A percentile compares a stretch with the other conserved stretches of the same genome.
These are phyloP conservation scores for Benincasa hispida DNA, from an alignment of 306 rosid genomes.

Conservation along the genomic window DNA sequence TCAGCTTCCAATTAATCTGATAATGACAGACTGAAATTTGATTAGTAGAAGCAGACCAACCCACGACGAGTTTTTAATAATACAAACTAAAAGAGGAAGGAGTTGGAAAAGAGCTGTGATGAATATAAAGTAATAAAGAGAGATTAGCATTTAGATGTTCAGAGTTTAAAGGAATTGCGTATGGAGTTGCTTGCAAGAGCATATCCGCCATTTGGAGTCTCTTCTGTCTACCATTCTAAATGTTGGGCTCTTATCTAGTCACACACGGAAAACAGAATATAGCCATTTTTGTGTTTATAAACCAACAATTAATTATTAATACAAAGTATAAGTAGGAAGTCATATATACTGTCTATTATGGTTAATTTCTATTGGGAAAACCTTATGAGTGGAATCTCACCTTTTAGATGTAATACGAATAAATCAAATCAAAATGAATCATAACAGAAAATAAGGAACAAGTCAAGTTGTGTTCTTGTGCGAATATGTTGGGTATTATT, in stretches of 20 bases:
- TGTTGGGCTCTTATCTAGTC: not conserved
- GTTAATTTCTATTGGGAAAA: not conserved
- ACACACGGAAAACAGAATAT: not conserved
- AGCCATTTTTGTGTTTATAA: not conserved
- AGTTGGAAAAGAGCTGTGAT: not conserved
- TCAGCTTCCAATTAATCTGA: not conserved
- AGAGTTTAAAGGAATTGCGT: not conserved
- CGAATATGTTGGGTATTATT: not conserved
- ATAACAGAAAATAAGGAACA: not conserved
- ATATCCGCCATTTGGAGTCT: not conserved
- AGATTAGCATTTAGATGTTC: not conserved
- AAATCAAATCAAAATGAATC: not conserved
- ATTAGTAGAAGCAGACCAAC: constrained; percentile 1
- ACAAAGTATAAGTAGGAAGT: not conserved
- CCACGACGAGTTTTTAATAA: not conserved
- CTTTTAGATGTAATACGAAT: not conserved
- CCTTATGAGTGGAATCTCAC: not conserved
- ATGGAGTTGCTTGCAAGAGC: not conserved
- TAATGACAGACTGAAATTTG: not conserved
- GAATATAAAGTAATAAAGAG: not conserved
- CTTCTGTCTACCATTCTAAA: not conserved
- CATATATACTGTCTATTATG: not conserved
- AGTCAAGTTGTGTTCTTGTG: not conserved
- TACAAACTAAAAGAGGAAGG: not conserved
- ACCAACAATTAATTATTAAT: not conserved